phyloP scores from a whole-genome alignment of 2,329 filamentous ascomycete genomes.

The Penicillium sp. region DNA sequence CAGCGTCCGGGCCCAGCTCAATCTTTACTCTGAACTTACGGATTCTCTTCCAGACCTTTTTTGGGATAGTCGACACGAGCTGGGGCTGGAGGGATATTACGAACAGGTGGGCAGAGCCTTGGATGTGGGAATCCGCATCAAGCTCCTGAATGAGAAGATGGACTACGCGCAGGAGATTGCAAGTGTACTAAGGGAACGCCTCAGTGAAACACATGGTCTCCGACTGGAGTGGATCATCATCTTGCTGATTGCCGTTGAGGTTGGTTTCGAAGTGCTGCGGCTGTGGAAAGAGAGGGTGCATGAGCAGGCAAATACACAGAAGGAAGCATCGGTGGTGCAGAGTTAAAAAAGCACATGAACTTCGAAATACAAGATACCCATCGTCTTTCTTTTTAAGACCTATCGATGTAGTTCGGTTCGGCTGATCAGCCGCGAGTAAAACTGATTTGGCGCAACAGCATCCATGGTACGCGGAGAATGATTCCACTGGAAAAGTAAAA shows the following conservation, averaged over 20 bases:
- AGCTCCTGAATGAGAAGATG: slow-evolving; percentile 91
- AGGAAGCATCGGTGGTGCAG: not conserved
- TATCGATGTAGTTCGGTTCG: no score
- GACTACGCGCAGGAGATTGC: slow-evolving; percentile 97
- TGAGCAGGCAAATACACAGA: slow-evolving; percentile 28
- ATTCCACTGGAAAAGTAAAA: slow-evolving; percentile 19
- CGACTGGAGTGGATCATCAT: slow-evolving; percentile 96
- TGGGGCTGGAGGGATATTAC: slow-evolving; percentile 90
- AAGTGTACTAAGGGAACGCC: slow-evolving; percentile 75
- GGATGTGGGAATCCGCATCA: slow-evolving; percentile 87
- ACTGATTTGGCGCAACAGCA: not conserved
- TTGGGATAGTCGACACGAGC: slow-evolving; percentile 86
- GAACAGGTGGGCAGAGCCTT: slow-evolving; percentile 85
- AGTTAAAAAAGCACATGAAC: not conserved
- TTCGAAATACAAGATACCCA: slow-evolving; percentile 13
- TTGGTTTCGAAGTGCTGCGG: slow-evolving; percentile 75
- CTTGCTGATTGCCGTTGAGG: slow-evolving; percentile 84
- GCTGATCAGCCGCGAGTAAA: not conserved
- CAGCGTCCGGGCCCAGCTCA: slow-evolving; percentile 82
- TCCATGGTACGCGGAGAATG: not conserved
- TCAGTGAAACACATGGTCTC: slow-evolving; percentile 84
- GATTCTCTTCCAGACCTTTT: slow-evolving; percentile 94
- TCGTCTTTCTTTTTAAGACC: no score
- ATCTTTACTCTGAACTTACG: slow-evolving; percentile 93
- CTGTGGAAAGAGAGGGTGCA: slow-evolving; percentile 59